A percentile compares a stretch with the other conserved stretches of the same genome.
Evolutionary conservation across 169 alveolate species (phyloP).

Genomic region (Hammondia hammondi): DNA sequence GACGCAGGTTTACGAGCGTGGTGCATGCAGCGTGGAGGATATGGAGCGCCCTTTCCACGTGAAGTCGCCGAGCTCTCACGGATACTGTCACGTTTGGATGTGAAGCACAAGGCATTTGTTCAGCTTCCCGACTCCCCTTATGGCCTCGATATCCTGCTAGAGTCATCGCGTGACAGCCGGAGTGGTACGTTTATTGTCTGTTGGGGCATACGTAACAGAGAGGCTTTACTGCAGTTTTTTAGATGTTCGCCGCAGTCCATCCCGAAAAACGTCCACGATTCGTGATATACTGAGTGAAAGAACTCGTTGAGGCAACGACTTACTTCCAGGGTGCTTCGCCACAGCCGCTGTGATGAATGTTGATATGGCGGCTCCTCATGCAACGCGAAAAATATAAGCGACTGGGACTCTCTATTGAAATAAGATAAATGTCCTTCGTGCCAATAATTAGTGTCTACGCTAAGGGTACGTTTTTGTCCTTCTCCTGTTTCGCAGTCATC

Average conservation of each 20-base stretch:
- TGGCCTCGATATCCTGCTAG: conserved; percentile 42
- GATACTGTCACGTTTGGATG: conserved; percentile 16
- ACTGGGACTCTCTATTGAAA: background rate
- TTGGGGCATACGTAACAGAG: background rate
- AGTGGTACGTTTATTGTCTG: background rate
- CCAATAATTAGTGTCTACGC: background rate
- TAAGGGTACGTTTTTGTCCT: background rate
- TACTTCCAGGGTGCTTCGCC: too few relatives aligned
- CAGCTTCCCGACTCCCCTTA: conserved; percentile 24
- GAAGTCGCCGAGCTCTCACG: conserved; percentile 54
- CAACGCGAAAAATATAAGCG: background rate
- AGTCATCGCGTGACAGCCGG: background rate
- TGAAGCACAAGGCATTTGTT: background rate
- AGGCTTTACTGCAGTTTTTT: too few relatives aligned
- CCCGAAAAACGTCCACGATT: too few relatives aligned
- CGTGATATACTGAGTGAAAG: too few relatives aligned
- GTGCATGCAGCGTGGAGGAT: conserved; percentile 74
- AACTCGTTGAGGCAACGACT: too few relatives aligned
- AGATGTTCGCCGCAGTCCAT: too few relatives aligned
- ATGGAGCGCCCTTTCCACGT: conserved; percentile 62
- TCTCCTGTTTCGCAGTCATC: conserved; percentile 5
- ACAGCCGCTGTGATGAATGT: too few relatives aligned
- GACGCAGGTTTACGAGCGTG: conserved; percentile 71
- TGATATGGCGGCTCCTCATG: background rate
- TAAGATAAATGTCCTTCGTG: background rate